These are phyloP conservation scores for Globisporangium emineosum DNA, from an alignment of 352 stramenopile genomes.

Conservation along the genomic window DNA sequence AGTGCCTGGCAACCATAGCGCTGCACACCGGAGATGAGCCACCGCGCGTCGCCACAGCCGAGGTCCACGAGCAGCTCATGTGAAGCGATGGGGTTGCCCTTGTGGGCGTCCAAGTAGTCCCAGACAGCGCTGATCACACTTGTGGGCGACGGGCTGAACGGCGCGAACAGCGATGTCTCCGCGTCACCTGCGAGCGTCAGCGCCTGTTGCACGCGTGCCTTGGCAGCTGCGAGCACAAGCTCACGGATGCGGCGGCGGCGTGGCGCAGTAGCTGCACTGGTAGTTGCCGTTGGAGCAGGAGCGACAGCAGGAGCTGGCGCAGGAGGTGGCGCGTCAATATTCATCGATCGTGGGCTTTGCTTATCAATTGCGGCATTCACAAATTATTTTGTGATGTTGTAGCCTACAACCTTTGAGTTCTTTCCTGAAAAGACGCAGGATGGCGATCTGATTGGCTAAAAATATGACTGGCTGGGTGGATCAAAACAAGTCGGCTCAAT, in stretches of 20 bases:
- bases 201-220: constrained; percentile 38
- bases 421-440: not conserved
- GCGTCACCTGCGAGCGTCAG: constrained; percentile 30
- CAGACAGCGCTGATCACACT: constrained; percentile 64
- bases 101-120: constrained; percentile 29
- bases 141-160: constrained; percentile 67
- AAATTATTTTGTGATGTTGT: not conserved
- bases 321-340: not conserved
- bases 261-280: not conserved
- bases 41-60: constrained; percentile 76
- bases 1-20: constrained; percentile 56
- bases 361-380: not conserved
- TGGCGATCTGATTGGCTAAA: constrained; percentile 23
- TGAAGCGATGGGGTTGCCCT: constrained; percentile 13
- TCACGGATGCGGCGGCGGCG: constrained; percentile 38
- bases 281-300: not conserved
- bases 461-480: constrained; percentile 18
- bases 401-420: not conserved
- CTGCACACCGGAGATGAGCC: constrained; percentile 66
- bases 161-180: constrained; percentile 50
- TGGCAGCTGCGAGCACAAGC: constrained; percentile 67
- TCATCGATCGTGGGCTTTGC: not conserved
- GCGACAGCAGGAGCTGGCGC: not conserved
- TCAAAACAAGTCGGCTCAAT: not conserved
- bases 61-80: constrained; percentile 77